Evolutionary conservation across 345 rosid species (phyloP), one percentile per base, ranked within the genome.

Genomic region (Pugionium cornutum): DNA sequence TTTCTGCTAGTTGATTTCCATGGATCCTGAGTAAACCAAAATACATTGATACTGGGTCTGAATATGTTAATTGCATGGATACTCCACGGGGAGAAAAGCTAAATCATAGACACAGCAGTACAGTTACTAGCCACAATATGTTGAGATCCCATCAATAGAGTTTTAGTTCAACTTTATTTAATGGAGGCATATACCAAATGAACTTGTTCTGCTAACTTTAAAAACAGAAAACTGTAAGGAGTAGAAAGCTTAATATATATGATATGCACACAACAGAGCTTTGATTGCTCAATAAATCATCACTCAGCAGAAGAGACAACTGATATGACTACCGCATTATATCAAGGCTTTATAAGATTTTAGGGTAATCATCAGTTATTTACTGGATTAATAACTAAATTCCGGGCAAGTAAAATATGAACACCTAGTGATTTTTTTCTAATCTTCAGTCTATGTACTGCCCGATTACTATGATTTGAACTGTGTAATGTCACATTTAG

Each of bases 1-100:
- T 94, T 83, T 94, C 99, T 64, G 97, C 99, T 47, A 90, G 76
- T 46, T 68, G 69, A 53, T 81, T 88, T 48, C 96, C 97, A 30
- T 82, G 99, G 43, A 94, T 85, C 84, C 99, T 94, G 74, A 69
- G 63, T 55, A 33, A 53, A 66, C 66, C 76, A 53, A 29, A 31
- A 71, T 18, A 1, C 10, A 52, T 27, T 42, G 40, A 2, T 3
- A 26, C 32, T 64, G 29, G 32, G 25, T 18, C 18, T 18, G 18
- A 31, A 30, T 9, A 33, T 32, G 18, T 5, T 9, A 40, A 39
- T 40, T 53, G 42, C 34, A 39, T 50, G 31, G 5, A 39, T 58
- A 39, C 4, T 50, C 5, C 58, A 47, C 2, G 0, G 41, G 5
- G 36, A 28, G 10, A 25, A 61, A 43, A n/a, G 37, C 5, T 35